Base-by-base conservation (phyloP, 2,329 filamentous ascomycete genomes). In the Monilinia laxa region DNA sequence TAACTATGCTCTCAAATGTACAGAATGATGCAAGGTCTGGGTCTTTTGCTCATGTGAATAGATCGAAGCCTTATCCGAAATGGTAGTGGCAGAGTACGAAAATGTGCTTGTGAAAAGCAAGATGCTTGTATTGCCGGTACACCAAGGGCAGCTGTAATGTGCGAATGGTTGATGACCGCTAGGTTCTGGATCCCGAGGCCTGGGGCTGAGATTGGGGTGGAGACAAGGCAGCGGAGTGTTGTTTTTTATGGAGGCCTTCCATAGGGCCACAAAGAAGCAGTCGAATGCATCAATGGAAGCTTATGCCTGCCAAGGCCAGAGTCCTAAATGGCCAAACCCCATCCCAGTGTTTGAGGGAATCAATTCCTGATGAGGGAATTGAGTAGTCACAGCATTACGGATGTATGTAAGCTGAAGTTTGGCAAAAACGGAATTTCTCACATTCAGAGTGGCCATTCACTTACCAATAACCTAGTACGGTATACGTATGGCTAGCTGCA, bases 41-140 rank as follows among this genome's bases (percentile, higher is more conserved):
- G 54, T 54, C 49, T 54, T 53, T 49, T 54, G n/a, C 10, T 54
- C n/a, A 35, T 53, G 49, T 18, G 45, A 52, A 42, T 42, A 23
- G 28, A 62, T 69, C 60, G 67, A 68, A 65, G 5, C 67, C 70
- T 66, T 54, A 55, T 71, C 70, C 71, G 69, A 73, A 67, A 72
- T 73, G 62, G 63, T 68, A 73, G 72, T 72, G 71, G 70, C 70
- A 73, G 69, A 65, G 67, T 69, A 67, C 68, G 68, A 62, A 68
- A 54, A 70, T 68, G 49, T 68, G 68, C 65, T 67, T 67, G 68
- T 68, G 65, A 68, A 62, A 69, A 65, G 51, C 40, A 52, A 66
- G 42, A 28, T 64, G 65, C 62, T 65, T 66, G 62, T 65, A 56
- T 68, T 66, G 67, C 67, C 62, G 65, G 67, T 35, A 53, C 55